Conservation (phyloP, 495 filamentous ascomycete species). For the Neurospora hispaniola region DNA sequence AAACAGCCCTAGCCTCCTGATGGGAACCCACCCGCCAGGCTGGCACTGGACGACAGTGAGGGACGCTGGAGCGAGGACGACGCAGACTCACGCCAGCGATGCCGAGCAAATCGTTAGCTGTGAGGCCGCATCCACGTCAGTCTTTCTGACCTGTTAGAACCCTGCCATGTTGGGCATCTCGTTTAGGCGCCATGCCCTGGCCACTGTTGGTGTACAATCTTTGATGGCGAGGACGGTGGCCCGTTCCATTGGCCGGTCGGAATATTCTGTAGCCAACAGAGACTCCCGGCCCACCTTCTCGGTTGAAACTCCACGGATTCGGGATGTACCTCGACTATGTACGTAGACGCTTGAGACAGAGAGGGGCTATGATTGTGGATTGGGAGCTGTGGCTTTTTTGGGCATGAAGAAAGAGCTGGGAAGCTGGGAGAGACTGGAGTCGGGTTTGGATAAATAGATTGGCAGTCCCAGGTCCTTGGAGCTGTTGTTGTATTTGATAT, state of each 20-base stretch:
- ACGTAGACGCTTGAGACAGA: neutral
- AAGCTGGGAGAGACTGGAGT: neutral
- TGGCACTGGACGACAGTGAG: neutral
- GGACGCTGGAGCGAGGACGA: neutral
- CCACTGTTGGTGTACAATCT: neutral
- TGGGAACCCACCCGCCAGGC: neutral
- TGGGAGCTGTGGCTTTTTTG: neutral
- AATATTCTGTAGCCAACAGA: slow-evolving; percentile 1
- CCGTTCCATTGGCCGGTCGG: neutral
- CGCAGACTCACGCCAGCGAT: neutral
- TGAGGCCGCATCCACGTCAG: neutral
- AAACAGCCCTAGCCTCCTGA: neutral
- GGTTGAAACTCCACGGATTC: neutral
- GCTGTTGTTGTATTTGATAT: neutral
- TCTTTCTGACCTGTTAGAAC: neutral
- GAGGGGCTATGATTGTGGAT: neutral
- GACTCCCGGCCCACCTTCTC: neutral
- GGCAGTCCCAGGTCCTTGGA: neutral
- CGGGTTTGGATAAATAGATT: neutral
- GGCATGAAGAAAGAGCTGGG: neutral
- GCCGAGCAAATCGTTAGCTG: neutral
- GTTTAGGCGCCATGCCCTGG: neutral
- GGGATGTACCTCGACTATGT: neutral
- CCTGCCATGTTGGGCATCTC: neutral
- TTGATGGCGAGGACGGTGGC: neutral